Percentiles rank a stretch among this genome's conserved stretches.
phyloP scores from a whole-genome alignment of 2,329 filamentous ascomycete species.

The Aspergillus cejpii region DNA sequence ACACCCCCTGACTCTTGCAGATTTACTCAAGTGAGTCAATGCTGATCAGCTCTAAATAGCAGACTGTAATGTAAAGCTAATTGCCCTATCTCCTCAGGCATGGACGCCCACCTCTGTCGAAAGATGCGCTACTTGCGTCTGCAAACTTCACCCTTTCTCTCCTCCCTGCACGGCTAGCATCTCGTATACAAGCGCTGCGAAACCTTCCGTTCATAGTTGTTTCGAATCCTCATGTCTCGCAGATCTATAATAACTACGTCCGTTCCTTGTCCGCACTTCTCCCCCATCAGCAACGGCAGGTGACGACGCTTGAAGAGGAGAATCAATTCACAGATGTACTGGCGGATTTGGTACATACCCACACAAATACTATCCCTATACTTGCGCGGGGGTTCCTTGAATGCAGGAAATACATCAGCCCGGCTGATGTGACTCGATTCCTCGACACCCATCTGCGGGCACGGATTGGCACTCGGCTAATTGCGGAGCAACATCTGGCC shows the following conservation, averaged over 20 bases:
- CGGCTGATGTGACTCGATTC: slow-evolving; percentile 78
- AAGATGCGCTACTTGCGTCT: slow-evolving; percentile 72
- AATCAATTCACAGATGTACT: slow-evolving; percentile 86
- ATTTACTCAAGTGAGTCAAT: slow-evolving; percentile 68
- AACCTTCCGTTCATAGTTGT: slow-evolving; percentile 97
- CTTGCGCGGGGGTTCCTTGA: slow-evolving; percentile 90
- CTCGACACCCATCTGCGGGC: slow-evolving; percentile 90
- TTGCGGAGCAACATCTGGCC: slow-evolving; percentile 95
- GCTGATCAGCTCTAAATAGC: not conserved
- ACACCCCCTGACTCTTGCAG: slow-evolving; percentile 74
- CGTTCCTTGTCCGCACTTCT: slow-evolving; percentile 87
- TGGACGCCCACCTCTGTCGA: slow-evolving; percentile 77
- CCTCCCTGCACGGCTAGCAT: slow-evolving; percentile 83
- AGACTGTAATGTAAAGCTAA: not conserved
- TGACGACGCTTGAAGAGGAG: slow-evolving; percentile 76
- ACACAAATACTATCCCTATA: slow-evolving; percentile 88
- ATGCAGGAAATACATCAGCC: slow-evolving; percentile 80
- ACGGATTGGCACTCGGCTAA: slow-evolving; percentile 84
- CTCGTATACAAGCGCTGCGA: slow-evolving; percentile 84
- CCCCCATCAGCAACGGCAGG: slow-evolving; percentile 68
- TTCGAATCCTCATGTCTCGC: slow-evolving; percentile 89
- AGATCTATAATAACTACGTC: slow-evolving; percentile 93
- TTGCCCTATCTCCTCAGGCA: slow-evolving; percentile 41
- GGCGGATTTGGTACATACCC: slow-evolving; percentile 89
- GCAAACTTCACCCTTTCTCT: slow-evolving; percentile 94